These are phyloP conservation scores for Globisporangium apiculatum DNA, from an alignment of 352 stramenopile species.

Conservation along the genomic window DNA sequence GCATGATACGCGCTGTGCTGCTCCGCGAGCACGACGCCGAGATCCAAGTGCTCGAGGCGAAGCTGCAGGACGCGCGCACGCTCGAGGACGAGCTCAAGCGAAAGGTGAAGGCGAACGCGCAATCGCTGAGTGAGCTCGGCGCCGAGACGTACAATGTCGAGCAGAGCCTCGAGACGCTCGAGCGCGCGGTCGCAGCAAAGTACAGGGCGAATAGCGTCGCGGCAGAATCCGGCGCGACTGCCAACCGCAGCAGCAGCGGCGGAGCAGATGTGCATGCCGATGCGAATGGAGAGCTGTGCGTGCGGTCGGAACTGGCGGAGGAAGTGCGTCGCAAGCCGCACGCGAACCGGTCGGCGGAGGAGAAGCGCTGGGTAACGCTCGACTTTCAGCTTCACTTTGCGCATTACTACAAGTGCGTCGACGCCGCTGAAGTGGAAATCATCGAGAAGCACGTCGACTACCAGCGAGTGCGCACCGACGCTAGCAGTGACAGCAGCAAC, in stretches of 20 bases:
- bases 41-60: slow-evolving; percentile 25
- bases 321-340: slow-evolving; percentile 46
- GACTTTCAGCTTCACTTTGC: slow-evolving; percentile 58
- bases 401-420: slow-evolving; percentile 61
- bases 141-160: slow-evolving; percentile 31
- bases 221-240: background rate
- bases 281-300: background rate
- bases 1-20: slow-evolving; percentile 34
- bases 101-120: slow-evolving; percentile 16
- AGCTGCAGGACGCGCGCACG: background rate
- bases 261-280: background rate
- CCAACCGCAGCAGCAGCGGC: background rate
- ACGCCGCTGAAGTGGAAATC: slow-evolving; percentile 44
- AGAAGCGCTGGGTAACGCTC: slow-evolving; percentile 62
- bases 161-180: slow-evolving; percentile 19
- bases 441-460: slow-evolving; percentile 52
- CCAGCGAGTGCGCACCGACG: slow-evolving; percentile 5
- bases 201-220: background rate
- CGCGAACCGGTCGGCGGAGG: slow-evolving; percentile 29
- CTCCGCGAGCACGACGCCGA: slow-evolving; percentile 37
- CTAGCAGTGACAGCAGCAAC: background rate
- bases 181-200: slow-evolving; percentile 18
- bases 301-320: slow-evolving; percentile 19
- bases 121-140: slow-evolving; percentile 28
- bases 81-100: slow-evolving; percentile 7